A percentile compares a stretch with the other conserved stretches of the same genome.
phyloP scores from a whole-genome alignment of 441 rosid genomes.

The Erodium trifolium region DNA sequence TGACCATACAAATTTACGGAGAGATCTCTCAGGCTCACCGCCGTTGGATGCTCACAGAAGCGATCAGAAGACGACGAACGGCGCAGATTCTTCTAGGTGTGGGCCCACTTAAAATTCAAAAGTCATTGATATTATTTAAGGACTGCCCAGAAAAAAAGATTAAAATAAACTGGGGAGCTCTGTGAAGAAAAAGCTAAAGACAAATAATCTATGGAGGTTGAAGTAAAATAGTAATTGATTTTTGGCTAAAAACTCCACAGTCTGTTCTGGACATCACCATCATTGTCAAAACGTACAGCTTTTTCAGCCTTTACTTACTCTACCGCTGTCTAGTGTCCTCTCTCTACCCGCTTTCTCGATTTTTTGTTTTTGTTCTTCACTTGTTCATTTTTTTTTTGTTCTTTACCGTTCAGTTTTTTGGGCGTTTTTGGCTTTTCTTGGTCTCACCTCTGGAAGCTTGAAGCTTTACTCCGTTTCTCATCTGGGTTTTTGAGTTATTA shows the following conservation, averaged over 20 bases:
- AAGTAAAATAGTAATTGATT: slow-evolving; percentile 13
- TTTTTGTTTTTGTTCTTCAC: slow-evolving; percentile 5
- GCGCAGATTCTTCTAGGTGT: background rate
- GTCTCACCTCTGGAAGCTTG: slow-evolving; percentile 15
- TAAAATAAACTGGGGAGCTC: background rate
- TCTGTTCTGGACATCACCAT: slow-evolving; percentile 32
- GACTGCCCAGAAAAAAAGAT: background rate
- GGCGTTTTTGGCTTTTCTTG: slow-evolving; percentile 21
- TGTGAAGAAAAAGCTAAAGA: slow-evolving; percentile 15
- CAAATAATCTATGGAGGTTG: background rate
- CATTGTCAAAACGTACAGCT: slow-evolving; percentile 28
- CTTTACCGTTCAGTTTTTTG: background rate
- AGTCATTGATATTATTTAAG: background rate
- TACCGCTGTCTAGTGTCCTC: slow-evolving; percentile 8
- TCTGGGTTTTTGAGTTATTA: slow-evolving; percentile 11
- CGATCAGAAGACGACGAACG: background rate
- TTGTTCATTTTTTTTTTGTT: slow-evolving; percentile 6
- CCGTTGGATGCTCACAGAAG: background rate
- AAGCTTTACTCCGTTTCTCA: slow-evolving; percentile 13
- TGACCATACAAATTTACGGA: background rate
- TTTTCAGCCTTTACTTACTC: slow-evolving; percentile 4
- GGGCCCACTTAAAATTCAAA: background rate
- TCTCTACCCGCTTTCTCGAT: slow-evolving; percentile 10
- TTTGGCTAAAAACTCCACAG: slow-evolving; percentile 19
- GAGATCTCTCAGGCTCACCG: background rate